Conservation (phyloP, 257 asterid species). For the Leptodermis oblonga region DNA sequence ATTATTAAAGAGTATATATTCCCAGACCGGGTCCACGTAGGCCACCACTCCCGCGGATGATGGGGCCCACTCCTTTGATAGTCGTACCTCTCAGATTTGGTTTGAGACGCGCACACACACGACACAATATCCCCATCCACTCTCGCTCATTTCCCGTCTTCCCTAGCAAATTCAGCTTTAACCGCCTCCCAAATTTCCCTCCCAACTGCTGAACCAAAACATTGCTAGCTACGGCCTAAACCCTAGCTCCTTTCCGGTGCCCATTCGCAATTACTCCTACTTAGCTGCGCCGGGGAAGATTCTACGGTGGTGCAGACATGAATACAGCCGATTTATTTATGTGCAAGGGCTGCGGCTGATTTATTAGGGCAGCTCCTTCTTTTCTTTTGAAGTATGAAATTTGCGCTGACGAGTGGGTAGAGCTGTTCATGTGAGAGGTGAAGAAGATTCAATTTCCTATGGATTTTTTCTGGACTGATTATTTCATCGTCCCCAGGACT, state of each 20-base stretch:
- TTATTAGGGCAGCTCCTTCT: neutral
- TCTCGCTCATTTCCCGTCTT: neutral
- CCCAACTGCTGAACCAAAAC: neutral
- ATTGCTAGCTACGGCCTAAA: constrained; percentile 5
- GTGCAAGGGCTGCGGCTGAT: neutral
- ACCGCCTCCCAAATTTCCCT: constrained; percentile 2
- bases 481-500: constrained; percentile 43
- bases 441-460: constrained; percentile 25
- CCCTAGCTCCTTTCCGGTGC: constrained; percentile 3
- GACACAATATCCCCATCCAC: constrained; percentile 7
- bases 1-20: no score
- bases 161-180: neutral
- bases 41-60: no score
- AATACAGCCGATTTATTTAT: neutral
- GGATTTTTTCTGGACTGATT: constrained; percentile 52
- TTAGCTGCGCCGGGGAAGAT: neutral
- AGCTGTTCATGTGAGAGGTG: constrained; percentile 4
- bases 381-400: constrained; percentile 1
- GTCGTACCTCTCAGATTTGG: neutral
- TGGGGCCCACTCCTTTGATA: neutral
- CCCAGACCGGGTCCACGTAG: no score
- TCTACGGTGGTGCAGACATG: no score
- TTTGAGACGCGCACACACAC: neutral
- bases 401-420: constrained; percentile 6
- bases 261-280: neutral